Percentiles rank a stretch among this genome's conserved stretches.
Evolutionary conservation across 164 flowering plant species (phyloP).

Genomic region (Cinnamomum chago): DNA sequence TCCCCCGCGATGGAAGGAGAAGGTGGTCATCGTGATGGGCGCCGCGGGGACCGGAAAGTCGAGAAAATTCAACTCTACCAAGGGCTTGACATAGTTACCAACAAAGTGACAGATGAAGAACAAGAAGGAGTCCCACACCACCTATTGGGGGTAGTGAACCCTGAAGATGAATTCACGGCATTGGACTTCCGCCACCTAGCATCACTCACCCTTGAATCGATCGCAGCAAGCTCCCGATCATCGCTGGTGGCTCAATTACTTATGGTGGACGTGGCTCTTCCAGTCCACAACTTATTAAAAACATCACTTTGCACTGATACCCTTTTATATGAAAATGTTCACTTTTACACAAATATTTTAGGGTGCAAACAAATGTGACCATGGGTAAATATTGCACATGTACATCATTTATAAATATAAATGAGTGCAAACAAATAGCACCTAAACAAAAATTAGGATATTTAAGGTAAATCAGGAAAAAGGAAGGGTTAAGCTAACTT

Average conservation of each 20-base stretch:
- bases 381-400: too few relatives aligned
- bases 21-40: conserved; percentile 75
- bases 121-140: conserved; percentile 68
- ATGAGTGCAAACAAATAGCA: too few relatives aligned
- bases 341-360: too few relatives aligned
- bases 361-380: too few relatives aligned
- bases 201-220: conserved; percentile 32
- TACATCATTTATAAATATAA: too few relatives aligned
- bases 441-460: too few relatives aligned
- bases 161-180: conserved; percentile 44
- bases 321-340: too few relatives aligned
- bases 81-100: conserved; percentile 72
- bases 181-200: conserved; percentile 50
- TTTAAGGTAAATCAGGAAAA: too few relatives aligned
- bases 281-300: too few relatives aligned
- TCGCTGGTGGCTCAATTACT: conserved; percentile 96
- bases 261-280: too few relatives aligned
- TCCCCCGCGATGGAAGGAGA: conserved; percentile 40
- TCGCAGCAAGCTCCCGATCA: conserved; percentile 56
- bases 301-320: too few relatives aligned
- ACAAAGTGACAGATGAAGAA: conserved; percentile 73
- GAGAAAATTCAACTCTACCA: conserved; percentile 83
- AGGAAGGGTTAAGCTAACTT: too few relatives aligned
- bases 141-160: conserved; percentile 47
- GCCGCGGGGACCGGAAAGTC: conserved; percentile 91